Conservation (phyloP, 352 stramenopile species). For the Phytophthora tubulina region DNA sequence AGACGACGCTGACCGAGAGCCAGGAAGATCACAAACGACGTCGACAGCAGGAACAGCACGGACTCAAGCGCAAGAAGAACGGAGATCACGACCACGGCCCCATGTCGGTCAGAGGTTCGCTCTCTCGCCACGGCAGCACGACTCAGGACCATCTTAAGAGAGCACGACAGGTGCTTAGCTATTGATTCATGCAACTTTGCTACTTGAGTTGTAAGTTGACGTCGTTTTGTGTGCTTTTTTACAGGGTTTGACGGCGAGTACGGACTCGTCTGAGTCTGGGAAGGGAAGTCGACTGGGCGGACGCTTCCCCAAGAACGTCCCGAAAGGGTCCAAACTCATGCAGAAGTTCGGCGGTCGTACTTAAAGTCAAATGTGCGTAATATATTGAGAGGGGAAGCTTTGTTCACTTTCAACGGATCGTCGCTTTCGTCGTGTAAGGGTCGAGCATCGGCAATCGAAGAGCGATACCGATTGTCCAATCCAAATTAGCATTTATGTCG, state of each 20-base stretch:
- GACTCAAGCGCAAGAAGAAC: slow-evolving; percentile 44
- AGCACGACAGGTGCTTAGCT: slow-evolving; percentile 54
- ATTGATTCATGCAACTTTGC: neutral
- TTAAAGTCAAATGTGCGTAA: slow-evolving; percentile 20
- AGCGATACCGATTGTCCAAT: neutral
- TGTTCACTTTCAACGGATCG: neutral
- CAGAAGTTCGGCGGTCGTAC: slow-evolving; percentile 66
- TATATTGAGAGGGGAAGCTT: slow-evolving; percentile 1
- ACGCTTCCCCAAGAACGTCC: slow-evolving; percentile 43
- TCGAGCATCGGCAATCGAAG: no score
- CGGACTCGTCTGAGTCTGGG: slow-evolving; percentile 62
- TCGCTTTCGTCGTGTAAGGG: neutral
- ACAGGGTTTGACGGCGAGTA: slow-evolving; percentile 44
- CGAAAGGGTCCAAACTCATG: slow-evolving; percentile 70
- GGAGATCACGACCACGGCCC: slow-evolving; percentile 35
- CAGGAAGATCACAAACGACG: slow-evolving; percentile 67
- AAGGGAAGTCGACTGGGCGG: slow-evolving; percentile 62
- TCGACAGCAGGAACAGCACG: slow-evolving; percentile 49
- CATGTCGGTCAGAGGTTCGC: slow-evolving; percentile 9
- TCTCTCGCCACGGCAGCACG: slow-evolving; percentile 30
- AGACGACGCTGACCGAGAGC: slow-evolving; percentile 63
- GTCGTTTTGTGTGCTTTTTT: slow-evolving; percentile 4
- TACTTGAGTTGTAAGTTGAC: neutral
- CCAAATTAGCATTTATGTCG: neutral
- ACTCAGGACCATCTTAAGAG: slow-evolving; percentile 58